Base-by-base conservation (phyloP, 2,329 filamentous ascomycete species). In the Pseudogymnoascus sp. region DNA sequence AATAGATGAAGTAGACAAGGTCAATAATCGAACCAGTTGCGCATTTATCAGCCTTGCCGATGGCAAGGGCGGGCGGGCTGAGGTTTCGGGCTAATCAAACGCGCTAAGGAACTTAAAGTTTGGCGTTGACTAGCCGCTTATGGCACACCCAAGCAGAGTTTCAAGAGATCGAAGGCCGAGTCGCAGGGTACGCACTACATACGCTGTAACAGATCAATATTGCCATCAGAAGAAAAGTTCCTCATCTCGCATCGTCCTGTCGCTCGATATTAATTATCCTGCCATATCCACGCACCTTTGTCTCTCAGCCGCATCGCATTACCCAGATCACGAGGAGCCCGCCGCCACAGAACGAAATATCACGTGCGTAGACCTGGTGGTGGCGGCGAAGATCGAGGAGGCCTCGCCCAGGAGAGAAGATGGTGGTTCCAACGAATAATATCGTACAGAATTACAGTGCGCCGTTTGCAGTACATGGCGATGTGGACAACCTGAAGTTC, bases 381-480 rank as follows among this genome's bases (percentile, higher is more conserved):
- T 55, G 45, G 45, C 45, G 45, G 45, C 45, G 45, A 55, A 31
- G 45, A 55, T 55, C 27, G 9, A 31, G 45, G 25, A 62, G 21
- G 25, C 37, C 60, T 40, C 42, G 25, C 61, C 55, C 55, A 27
- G 48, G 37, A 45, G 36, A 31, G 15, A 65, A 63, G 7, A 73
- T 73, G 71, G 69, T 67, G 15, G 52, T 67, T 33, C 67, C 67
- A 29, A 65, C 64, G 10, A 66, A 65, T 33, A 63, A 63, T 13
- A 72, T 72, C 18, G 71, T 73, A 36, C 67, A 72, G 55, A 70
- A 73, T 61, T 72, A 70, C 45, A 63, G 63, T 31, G 65, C 69
- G 10, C 70, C 72, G 35, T 65, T 72, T 9, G 63, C 61, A 27
- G 69, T 71, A 45, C 69, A 69, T 61, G 66, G 64, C 35, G 70